phyloP scores from a whole-genome alignment of 805 yeast genomes.

The Sugiyamaella boreocaroliniensis region DNA sequence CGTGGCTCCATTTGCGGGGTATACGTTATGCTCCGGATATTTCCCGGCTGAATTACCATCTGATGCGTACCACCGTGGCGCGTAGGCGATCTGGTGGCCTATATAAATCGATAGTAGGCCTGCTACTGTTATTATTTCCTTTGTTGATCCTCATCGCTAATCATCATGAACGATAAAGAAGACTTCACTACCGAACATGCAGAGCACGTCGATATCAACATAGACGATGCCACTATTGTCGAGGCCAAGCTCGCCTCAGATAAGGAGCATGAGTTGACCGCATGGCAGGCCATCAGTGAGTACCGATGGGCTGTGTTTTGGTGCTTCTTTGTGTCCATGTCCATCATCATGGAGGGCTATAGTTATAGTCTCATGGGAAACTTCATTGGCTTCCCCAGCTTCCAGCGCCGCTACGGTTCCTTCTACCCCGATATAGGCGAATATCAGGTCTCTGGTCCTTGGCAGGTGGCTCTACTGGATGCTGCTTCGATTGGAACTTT shows the following conservation, averaged over 20 bases:
- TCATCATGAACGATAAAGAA: background rate
- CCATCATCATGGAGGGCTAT: slow-evolving; percentile 45
- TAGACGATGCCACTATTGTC: background rate
- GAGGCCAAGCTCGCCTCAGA: slow-evolving; percentile 1
- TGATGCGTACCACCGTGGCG: too few species aligned
- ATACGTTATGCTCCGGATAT: too few species aligned
- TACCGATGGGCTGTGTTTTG: slow-evolving; percentile 42
- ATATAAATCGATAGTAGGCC: too few species aligned
- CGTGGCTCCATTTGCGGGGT: too few species aligned
- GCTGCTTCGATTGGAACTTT: slow-evolving; percentile 30
- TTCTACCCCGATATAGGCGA: slow-evolving; percentile 1
- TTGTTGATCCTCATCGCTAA: too few species aligned
- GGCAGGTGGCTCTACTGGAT: slow-evolving; percentile 34
- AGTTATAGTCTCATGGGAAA: slow-evolving; percentile 36
- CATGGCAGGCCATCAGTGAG: slow-evolving; percentile 31
- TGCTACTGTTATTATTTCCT: too few species aligned
- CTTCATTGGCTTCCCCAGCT: slow-evolving; percentile 32
- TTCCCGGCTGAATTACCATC: too few species aligned
- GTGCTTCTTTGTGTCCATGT: slow-evolving; percentile 40
- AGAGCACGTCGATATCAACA: background rate
- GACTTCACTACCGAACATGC: background rate
- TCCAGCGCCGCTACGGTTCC: slow-evolving; percentile 23
- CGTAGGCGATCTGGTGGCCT: too few species aligned
- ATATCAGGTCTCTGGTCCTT: slow-evolving; percentile 18
- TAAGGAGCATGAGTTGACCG: slow-evolving; percentile 11